A percentile compares a stretch with the other conserved stretches of the same genome.
Conservation (phyloP, 805 yeast species). For the Schwanniomyces yamadae region DNA sequence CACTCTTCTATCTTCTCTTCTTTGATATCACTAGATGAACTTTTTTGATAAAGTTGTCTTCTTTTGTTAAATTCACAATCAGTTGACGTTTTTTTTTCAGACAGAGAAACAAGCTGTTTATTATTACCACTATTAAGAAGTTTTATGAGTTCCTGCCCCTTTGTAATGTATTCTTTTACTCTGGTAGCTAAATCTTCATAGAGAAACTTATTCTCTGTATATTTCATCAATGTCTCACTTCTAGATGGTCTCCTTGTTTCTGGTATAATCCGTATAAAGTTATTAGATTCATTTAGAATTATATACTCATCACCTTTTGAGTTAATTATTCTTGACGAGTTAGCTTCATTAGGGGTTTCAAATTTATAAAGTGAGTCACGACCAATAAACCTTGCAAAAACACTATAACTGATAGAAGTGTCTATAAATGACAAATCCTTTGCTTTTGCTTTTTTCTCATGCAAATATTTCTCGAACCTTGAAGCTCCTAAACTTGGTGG, state of each 20-base stretch:
- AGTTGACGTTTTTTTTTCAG: constrained; percentile 9
- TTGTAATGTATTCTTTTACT: constrained; percentile 27
- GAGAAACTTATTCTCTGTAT: constrained; percentile 19
- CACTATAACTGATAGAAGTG: constrained; percentile 30
- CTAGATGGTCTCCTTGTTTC: constrained; percentile 13
- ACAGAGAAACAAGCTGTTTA: constrained; percentile 1
- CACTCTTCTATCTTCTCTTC: constrained; percentile 7
- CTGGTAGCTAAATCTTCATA: constrained; percentile 24
- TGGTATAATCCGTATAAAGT: constrained; percentile 27
- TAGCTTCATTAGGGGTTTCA: constrained; percentile 9
- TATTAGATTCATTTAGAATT: constrained; percentile 30
- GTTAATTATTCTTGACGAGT: constrained; percentile 28
- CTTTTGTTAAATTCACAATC: constrained; percentile 19
- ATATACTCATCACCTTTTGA: constrained; percentile 40
- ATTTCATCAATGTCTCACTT: constrained; percentile 15
- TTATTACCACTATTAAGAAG: constrained; percentile 8
- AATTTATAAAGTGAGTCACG: constrained; percentile 33
- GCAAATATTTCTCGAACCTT: constrained; percentile 12
- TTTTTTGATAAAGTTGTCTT: constrained; percentile 19
- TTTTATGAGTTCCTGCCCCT: constrained; percentile 20
- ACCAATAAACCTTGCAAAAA: constrained; percentile 38
- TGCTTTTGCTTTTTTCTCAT: constrained; percentile 7
- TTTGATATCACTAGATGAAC: constrained; percentile 9
- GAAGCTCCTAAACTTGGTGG: constrained; percentile 36
- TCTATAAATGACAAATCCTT: constrained; percentile 30